Conservation (phyloP, 1,284 basidiomycete species). For the Ganoderma lucidum region DNA sequence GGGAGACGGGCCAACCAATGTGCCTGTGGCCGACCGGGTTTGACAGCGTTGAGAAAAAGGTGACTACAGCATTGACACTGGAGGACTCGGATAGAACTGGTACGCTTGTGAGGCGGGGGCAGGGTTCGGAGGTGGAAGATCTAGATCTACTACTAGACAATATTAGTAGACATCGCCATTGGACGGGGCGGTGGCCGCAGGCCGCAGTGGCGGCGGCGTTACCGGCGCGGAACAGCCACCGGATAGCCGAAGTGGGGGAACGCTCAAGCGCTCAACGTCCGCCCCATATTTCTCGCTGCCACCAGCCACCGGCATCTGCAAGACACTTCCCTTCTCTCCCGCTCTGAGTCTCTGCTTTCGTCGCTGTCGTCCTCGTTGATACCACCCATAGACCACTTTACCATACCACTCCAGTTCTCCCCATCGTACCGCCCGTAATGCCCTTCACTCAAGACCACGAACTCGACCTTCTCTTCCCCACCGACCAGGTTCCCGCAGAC, state of each 20-base stretch:
- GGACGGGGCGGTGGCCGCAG: constrained; percentile 7
- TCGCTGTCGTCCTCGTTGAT: constrained; percentile 12
- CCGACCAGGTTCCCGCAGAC: constrained; percentile 69
- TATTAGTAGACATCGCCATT: constrained; percentile 11
- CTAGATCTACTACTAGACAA: background rate
- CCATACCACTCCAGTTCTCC: constrained; percentile 10
- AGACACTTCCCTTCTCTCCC: background rate
- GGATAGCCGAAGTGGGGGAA: background rate
- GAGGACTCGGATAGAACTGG: background rate
- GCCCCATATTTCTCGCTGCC: constrained; percentile 11
- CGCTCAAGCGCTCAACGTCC: background rate
- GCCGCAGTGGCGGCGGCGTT: constrained; percentile 13
- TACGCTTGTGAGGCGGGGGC: background rate
- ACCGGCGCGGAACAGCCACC: constrained; percentile 16
- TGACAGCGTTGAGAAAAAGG: background rate
- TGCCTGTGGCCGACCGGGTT: no score
- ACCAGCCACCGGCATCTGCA: constrained; percentile 1
- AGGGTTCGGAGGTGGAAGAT: constrained; percentile 5
- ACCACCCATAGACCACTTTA: constrained; percentile 24
- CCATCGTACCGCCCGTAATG: constrained; percentile 35
- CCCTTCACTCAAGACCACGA: constrained; percentile 71
- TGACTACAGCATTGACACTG: background rate
- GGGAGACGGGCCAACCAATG: no score
- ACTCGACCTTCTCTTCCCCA: constrained; percentile 81
- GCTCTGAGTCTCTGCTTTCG: background rate